These are phyloP conservation scores for Fusarium sp. DNA, from an alignment of 2,329 filamentous ascomycete species.

Conservation along the genomic window DNA sequence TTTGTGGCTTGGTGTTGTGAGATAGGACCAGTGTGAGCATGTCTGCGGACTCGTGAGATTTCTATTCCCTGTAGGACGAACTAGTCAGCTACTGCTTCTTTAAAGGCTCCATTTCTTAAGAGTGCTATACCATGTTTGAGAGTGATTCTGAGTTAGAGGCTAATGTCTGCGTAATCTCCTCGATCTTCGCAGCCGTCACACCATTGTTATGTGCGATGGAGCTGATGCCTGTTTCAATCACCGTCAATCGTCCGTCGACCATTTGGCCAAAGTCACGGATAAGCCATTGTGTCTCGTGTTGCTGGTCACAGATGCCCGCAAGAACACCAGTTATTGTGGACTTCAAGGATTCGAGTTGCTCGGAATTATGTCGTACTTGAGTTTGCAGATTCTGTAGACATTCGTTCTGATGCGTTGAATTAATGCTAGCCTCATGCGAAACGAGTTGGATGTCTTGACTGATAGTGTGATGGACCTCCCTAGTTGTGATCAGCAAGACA, in stretches of 20 bases:
- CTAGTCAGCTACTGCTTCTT: neutral
- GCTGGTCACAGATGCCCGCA: neutral
- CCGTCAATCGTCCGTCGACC: neutral
- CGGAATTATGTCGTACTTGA: neutral
- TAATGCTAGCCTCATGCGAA: neutral
- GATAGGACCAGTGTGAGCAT: accelerated
- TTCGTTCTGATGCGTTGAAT: accelerated
- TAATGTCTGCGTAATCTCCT: neutral
- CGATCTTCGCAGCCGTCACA: neutral
- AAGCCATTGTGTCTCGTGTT: accelerated
- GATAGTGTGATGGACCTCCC: neutral
- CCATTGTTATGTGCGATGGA: accelerated
- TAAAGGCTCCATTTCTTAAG: no score
- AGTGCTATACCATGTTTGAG: neutral
- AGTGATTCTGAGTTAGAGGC: neutral
- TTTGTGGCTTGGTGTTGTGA: neutral
- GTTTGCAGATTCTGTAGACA: accelerated
- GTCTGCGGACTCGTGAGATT: accelerated
- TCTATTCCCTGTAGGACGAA: accelerated
- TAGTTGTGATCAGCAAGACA: neutral
- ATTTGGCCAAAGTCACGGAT: neutral
- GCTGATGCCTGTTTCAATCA: neutral
- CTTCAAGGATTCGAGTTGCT: neutral
- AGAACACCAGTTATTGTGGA: accelerated
- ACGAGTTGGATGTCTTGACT: neutral